Conservation (phyloP, 352 stramenopile species). For the Phytophthora pinifolia region DNA sequence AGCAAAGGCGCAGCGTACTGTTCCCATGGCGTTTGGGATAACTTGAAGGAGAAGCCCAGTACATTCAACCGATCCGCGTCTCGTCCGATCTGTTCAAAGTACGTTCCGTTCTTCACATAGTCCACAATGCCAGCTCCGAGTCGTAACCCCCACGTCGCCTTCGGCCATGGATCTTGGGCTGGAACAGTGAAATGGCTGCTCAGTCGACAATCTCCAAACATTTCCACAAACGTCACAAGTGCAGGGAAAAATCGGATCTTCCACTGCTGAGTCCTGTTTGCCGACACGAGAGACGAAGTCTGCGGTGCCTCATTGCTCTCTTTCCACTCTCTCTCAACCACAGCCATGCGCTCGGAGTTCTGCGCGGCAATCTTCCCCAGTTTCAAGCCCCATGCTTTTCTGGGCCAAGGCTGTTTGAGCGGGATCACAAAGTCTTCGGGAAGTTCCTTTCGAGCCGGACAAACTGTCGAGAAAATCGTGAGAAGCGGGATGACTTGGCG, state of each 20-base stretch:
- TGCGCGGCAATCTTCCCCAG: constrained; percentile 19
- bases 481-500: constrained; percentile 24
- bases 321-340: constrained; percentile 17
- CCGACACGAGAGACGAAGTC: constrained; percentile 4
- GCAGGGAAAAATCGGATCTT: constrained; percentile 23
- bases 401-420: constrained; percentile 24
- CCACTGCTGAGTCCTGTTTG: constrained; percentile 17
- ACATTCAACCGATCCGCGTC: constrained; percentile 23
- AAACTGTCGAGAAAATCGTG: constrained; percentile 23
- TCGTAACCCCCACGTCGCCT: constrained; percentile 22
- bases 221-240: constrained; percentile 22
- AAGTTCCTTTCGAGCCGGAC: constrained; percentile 6
- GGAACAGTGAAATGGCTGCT: constrained; percentile 25
- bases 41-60: constrained; percentile 27
- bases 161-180: constrained; percentile 24
- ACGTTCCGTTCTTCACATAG: constrained; percentile 19
- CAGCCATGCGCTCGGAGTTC: constrained; percentile 15
- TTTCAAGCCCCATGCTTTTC: constrained; percentile 25
- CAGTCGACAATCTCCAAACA: constrained; percentile 29
- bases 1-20: constrained; percentile 19
- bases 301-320: neutral
- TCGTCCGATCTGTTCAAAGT: constrained; percentile 30
- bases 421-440: constrained; percentile 24
- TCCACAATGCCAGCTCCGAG: constrained; percentile 23
- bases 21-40: constrained; percentile 19